A percentile compares a stretch with the other conserved stretches of the same genome.
Conservation (phyloP, 495 filamentous ascomycete genomes). For the Podospora bellae-mahoneyi region DNA sequence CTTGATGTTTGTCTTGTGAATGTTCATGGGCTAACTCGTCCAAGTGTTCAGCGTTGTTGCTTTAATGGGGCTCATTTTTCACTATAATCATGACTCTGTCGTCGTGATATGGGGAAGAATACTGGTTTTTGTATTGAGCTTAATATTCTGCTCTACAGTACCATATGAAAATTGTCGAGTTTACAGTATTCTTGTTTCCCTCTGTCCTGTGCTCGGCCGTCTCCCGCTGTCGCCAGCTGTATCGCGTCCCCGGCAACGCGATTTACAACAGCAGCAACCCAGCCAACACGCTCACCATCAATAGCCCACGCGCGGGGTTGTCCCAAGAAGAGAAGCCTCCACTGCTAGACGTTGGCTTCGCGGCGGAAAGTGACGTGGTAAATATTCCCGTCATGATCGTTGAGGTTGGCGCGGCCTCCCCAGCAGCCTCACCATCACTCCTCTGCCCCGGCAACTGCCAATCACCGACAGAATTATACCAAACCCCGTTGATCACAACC, state of each 20-base stretch:
- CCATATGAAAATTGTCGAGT: too few relatives aligned
- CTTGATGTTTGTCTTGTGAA: neutral
- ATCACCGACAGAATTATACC: neutral
- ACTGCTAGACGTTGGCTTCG: neutral
- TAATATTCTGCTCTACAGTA: too few relatives aligned
- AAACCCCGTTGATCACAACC: neutral
- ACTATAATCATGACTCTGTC: neutral
- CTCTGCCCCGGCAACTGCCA: neutral
- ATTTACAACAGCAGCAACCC: neutral
- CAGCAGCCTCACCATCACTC: neutral
- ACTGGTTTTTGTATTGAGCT: too few relatives aligned
- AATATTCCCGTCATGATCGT: neutral
- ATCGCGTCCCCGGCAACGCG: neutral
- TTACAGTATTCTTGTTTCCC: neutral
- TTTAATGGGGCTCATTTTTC: neutral
- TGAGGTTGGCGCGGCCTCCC: neutral
- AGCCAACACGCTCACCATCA: neutral
- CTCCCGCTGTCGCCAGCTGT: neutral
- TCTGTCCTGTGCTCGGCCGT: neutral
- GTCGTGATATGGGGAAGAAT: neutral
- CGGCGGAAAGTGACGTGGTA: neutral
- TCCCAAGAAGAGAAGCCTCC: neutral
- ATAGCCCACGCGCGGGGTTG: neutral
- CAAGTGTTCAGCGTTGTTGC: conserved; percentile 3
- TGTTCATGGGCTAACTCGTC: conserved; percentile 22